A percentile compares a stretch with the other conserved stretches of the same genome.
These are phyloP conservation scores for Nemania sp. DNA, from an alignment of 2,329 filamentous ascomycete species.

Conservation along the genomic window DNA sequence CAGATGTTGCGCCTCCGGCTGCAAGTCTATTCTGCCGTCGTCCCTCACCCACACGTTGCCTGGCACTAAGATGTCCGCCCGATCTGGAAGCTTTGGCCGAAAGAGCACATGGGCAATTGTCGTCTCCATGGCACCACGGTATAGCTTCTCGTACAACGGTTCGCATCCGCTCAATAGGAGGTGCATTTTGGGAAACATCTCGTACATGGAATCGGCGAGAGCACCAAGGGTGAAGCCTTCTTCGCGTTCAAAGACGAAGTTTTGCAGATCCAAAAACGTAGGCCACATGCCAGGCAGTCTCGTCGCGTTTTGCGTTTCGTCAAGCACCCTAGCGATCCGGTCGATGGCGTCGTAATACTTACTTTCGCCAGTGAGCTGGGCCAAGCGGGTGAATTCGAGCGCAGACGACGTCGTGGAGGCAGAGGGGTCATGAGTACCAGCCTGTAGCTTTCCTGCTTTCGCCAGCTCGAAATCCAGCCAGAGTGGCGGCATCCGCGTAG, in stretches of 20 bases:
- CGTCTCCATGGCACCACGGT: constrained; percentile 61
- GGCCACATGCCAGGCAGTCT: constrained; percentile 79
- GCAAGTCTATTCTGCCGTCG: constrained; percentile 32
- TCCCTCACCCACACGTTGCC: constrained; percentile 44
- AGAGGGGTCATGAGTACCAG: constrained; percentile 43
- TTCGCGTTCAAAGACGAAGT: constrained; percentile 46
- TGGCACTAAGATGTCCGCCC: constrained; percentile 65
- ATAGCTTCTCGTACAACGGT: constrained; percentile 65
- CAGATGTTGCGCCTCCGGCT: constrained; percentile 47
- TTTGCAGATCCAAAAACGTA: constrained; percentile 61
- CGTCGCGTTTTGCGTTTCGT: constrained; percentile 68
- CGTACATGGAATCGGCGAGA: constrained; percentile 59
- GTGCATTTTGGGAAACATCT: constrained; percentile 65
- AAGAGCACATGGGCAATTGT: constrained; percentile 68
- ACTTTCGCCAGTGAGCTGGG: constrained; percentile 67
- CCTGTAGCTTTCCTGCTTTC: constrained; percentile 39
- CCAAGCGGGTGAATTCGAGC: constrained; percentile 71
- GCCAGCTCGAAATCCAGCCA: constrained; percentile 57
- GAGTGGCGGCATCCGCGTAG: constrained; percentile 54
- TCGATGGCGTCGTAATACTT: constrained; percentile 78
- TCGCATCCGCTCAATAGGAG: constrained; percentile 67
- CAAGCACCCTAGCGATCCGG: constrained; percentile 71
- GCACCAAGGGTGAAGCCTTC: constrained; percentile 56
- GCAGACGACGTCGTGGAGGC: constrained; percentile 60
- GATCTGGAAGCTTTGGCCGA: constrained; percentile 65